Evolutionary conservation across 495 filamentous ascomycete species (phyloP).

Genomic region (Neurospora sp.): DNA sequence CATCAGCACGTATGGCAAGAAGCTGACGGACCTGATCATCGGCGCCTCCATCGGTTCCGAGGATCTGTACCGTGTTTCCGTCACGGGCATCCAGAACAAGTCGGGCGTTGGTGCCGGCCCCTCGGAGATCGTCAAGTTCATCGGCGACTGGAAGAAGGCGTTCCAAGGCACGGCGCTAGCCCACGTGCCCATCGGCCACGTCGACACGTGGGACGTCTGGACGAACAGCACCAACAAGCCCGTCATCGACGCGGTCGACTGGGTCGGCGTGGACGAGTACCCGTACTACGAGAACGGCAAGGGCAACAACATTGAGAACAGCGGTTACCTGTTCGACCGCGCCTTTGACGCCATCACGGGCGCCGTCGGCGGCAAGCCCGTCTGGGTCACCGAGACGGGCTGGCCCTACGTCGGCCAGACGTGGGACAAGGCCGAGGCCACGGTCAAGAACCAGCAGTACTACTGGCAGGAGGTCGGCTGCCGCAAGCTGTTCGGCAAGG

Average conservation of each 20-base stretch:
- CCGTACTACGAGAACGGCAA: constrained; percentile 41
- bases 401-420: constrained; percentile 33
- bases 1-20: constrained; percentile 30
- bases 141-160: constrained; percentile 35
- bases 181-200: constrained; percentile 37
- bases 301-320: constrained; percentile 34
- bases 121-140: constrained; percentile 33
- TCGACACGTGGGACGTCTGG: constrained; percentile 43
- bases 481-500: constrained; percentile 50
- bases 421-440: constrained; percentile 48
- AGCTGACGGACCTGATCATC: constrained; percentile 37
- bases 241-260: constrained; percentile 39
- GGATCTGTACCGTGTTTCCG: constrained; percentile 42
- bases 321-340: constrained; percentile 28
- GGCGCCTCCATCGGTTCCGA: constrained; percentile 44
- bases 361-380: constrained; percentile 29
- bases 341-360: constrained; percentile 25
- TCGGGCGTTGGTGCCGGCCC: constrained; percentile 33
- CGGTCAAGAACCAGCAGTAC: constrained; percentile 51
- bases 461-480: constrained; percentile 68
- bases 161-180: constrained; percentile 21
- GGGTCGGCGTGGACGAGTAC: constrained; percentile 41
- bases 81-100: constrained; percentile 31
- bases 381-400: constrained; percentile 46
- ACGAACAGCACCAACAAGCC: constrained; percentile 34